phyloP scores from a whole-genome alignment of 177 flowering plant species.

The Telopea speciosissima region DNA sequence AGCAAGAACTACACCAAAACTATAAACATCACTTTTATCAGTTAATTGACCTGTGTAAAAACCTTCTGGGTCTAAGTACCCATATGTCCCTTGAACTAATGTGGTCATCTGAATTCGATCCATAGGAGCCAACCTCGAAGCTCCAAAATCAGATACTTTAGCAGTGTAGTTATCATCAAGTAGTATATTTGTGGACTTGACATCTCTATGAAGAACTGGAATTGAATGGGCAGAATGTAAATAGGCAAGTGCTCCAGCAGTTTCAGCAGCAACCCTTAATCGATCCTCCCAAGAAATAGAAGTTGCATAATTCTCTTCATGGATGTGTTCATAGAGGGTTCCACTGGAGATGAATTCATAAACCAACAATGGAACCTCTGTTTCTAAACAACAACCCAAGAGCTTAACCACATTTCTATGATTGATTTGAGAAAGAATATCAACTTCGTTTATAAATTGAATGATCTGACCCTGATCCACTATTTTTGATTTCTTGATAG shows the following conservation, averaged over 20 bases:
- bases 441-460: background rate
- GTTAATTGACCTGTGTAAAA: background rate
- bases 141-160: background rate
- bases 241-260: background rate
- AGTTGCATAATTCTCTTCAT: background rate
- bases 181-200: background rate
- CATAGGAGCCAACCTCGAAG: background rate
- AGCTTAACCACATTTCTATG: background rate
- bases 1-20: background rate
- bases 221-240: background rate
- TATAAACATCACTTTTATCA: background rate
- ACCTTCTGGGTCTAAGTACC: background rate
- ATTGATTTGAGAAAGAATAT: background rate
- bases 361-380: background rate
- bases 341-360: background rate
- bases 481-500: background rate
- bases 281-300: background rate
- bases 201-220: background rate
- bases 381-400: background rate
- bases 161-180: background rate
- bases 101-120: background rate
- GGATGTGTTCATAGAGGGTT: background rate
- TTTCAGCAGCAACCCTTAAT: background rate
- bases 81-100: background rate
- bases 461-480: background rate